A percentile compares a stretch with the other conserved stretches of the same genome.
Evolutionary conservation across 1,284 basidiomycete genomes (phyloP).

Genomic region (Melampsora larici-populina): DNA sequence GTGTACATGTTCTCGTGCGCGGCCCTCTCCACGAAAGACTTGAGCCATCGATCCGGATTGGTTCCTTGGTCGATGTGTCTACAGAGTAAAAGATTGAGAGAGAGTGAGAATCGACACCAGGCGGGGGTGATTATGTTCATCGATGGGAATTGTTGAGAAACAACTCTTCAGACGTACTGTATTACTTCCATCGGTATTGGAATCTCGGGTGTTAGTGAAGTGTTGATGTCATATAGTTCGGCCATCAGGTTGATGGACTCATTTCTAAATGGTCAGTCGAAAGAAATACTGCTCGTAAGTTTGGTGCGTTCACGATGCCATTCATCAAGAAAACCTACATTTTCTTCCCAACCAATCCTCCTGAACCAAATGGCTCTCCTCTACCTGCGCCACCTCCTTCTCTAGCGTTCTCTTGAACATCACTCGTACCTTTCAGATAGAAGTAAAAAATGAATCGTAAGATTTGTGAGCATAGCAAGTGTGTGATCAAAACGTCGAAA

Average conservation of each 20-base stretch:
- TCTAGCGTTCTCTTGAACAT: conserved; percentile 33
- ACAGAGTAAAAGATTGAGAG: neutral
- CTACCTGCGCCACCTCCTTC: conserved; percentile 18
- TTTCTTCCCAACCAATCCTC: conserved; percentile 37
- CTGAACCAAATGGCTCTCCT: conserved; percentile 27
- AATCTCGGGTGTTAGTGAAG: conserved; percentile 16
- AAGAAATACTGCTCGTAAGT: no score
- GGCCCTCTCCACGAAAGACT: conserved; percentile 36
- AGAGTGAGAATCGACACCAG: no score
- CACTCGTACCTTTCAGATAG: conserved; percentile 16
- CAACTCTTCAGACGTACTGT: neutral
- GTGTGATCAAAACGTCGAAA: neutral
- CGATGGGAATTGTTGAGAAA: neutral
- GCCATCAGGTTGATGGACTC: conserved; percentile 36
- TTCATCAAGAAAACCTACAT: conserved; percentile 11
- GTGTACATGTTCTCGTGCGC: conserved; percentile 43
- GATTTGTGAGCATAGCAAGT: no score
- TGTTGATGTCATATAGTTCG: conserved; percentile 30
- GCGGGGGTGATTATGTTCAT: neutral
- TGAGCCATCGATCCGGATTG: conserved; percentile 39
- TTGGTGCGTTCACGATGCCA: no score
- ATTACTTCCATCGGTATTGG: conserved; percentile 39
- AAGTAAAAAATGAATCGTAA: no score
- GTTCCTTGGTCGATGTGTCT: conserved; percentile 36
- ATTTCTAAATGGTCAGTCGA: neutral